Base-by-base conservation (phyloP, 2,329 filamentous ascomycete species). In the Aureobasidium zeae region DNA sequence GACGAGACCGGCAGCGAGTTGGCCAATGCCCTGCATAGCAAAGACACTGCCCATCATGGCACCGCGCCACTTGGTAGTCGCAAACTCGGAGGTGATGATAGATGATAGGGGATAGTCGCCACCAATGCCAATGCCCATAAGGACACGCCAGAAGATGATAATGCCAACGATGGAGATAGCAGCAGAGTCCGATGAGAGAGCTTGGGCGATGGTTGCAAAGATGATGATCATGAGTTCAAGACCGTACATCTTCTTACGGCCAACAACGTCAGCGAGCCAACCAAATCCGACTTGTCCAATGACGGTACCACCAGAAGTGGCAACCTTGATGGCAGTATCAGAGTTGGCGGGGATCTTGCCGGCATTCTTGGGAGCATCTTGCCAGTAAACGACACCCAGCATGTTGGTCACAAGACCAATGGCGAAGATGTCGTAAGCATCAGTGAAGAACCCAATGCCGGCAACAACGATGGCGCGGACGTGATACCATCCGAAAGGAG, bases 11-110 rank as follows among this genome's bases (percentile, higher is more conserved):
- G 81, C 84, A 19, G 70, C 71, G 44, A 91, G 78, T 63, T 91
- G 85, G 15, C 86, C 85, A 39, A 91, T 73, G 51, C 85, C 84
- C 61, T 93, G 85, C 83, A 88, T 89, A 52, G 84, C 83, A 56
- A 91, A 91, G 43, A 91, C 85, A 12, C 83, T 73, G 24, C 77
- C 83, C 80, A 93, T 88, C 81, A 91, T 91, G 51, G 83, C 83
- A 52, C 84, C 85, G 62, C 85, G 71, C 79, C 83, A 88, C 63
- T 82, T 86, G 42, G 84, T 89, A 3, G 82, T 88, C 9, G 85
- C 83, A 56, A 91, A 91, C 69, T 91, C 85, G 4, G 85, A 86
- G 5, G 85, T 89, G 55, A 91, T 91, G 51, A 89, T 83, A 16
- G 81, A 83, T 35, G 80, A 86, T 7, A 93, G 69, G 5, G 86